Conservation (phyloP, 177 flowering plant species). For the Viscum album region DNA sequence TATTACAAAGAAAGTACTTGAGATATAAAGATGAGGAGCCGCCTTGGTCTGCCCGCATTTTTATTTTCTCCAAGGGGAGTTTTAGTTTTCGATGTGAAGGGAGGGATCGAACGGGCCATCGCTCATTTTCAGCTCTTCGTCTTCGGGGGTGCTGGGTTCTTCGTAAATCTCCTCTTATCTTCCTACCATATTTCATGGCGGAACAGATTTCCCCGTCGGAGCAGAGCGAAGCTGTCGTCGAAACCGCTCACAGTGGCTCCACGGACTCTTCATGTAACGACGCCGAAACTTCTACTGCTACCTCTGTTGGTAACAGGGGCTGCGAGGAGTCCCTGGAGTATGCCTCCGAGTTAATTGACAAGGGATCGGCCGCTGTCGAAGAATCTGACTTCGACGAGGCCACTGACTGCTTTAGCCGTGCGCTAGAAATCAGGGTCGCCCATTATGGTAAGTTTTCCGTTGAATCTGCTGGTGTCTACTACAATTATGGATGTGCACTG, state of each 20-base stretch:
- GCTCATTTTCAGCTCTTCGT: neutral
- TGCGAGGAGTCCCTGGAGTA: constrained; percentile 44
- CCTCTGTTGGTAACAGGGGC: constrained; percentile 27
- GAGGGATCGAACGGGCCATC: too few relatives aligned
- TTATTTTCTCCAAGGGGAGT: too few relatives aligned
- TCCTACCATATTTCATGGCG: neutral
- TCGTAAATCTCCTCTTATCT: neutral
- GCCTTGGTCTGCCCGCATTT: too few relatives aligned
- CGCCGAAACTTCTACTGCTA: constrained; percentile 13
- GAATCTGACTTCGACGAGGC: constrained; percentile 54
- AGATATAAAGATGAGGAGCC: too few relatives aligned
- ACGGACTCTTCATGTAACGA: constrained; percentile 28
- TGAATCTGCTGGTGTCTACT: constrained; percentile 63
- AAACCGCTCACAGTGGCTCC: neutral
- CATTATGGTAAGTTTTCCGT: constrained; percentile 80
- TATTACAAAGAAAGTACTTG: too few relatives aligned
- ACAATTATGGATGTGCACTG: constrained; percentile 75
- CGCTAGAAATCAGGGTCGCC: constrained; percentile 88
- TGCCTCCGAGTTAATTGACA: constrained; percentile 57
- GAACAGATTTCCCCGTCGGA: neutral
- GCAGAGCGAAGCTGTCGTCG: neutral
- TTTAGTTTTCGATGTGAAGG: too few relatives aligned
- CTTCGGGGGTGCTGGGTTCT: neutral
- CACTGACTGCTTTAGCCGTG: constrained; percentile 77
- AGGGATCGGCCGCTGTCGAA: constrained; percentile 46